Percentiles rank a stretch among this genome's conserved stretches.
phyloP scores from a whole-genome alignment of 2,329 filamentous ascomycete species.

The Aspergillus pseudoterreus region DNA sequence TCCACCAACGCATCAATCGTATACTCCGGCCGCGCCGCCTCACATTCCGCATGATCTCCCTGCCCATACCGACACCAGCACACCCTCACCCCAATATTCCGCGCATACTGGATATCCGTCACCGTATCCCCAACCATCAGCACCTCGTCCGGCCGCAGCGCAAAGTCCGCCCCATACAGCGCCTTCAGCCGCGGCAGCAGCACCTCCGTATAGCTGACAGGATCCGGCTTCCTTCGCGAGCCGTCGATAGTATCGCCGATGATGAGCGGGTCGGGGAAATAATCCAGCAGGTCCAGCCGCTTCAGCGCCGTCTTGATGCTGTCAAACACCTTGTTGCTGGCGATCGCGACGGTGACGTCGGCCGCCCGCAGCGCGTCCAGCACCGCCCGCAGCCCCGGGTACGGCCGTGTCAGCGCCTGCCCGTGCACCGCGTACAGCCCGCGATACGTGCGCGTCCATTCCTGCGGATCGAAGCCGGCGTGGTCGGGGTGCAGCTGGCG shows the following conservation, averaged over 20 bases:
- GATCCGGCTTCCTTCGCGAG: slow-evolving; percentile 10
- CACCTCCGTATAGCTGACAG: slow-evolving; percentile 9
- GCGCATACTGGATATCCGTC: slow-evolving; percentile 12
- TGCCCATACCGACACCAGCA: slow-evolving; percentile 17
- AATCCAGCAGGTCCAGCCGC: not conserved
- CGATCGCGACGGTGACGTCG: slow-evolving; percentile 17
- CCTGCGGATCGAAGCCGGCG: slow-evolving; percentile 11
- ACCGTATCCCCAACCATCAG: slow-evolving; percentile 15
- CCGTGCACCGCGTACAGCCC: slow-evolving; percentile 18
- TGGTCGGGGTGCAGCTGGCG: slow-evolving; percentile 6
- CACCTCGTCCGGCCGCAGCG: not conserved
- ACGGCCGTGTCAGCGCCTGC: slow-evolving; percentile 17
- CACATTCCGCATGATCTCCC: slow-evolving; percentile 11
- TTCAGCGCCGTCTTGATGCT: slow-evolving; percentile 13
- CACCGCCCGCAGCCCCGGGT: slow-evolving; percentile 14
- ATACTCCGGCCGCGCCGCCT: slow-evolving; percentile 8
- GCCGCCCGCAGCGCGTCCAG: slow-evolving; percentile 8
- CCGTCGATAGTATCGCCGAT: slow-evolving; percentile 10
- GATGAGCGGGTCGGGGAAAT: slow-evolving; percentile 9
- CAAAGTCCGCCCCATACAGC: slow-evolving; percentile 2
- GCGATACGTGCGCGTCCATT: slow-evolving; percentile 19
- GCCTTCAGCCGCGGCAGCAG: slow-evolving; percentile 11
- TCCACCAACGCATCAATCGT: slow-evolving; percentile 8
- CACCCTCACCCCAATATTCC: slow-evolving; percentile 6
- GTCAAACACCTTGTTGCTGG: slow-evolving; percentile 22